Evolutionary conservation across 1,284 basidiomycete species (phyloP), one percentile per base, ranked within the genome.

Genomic region (Inonotus hispidus): DNA sequence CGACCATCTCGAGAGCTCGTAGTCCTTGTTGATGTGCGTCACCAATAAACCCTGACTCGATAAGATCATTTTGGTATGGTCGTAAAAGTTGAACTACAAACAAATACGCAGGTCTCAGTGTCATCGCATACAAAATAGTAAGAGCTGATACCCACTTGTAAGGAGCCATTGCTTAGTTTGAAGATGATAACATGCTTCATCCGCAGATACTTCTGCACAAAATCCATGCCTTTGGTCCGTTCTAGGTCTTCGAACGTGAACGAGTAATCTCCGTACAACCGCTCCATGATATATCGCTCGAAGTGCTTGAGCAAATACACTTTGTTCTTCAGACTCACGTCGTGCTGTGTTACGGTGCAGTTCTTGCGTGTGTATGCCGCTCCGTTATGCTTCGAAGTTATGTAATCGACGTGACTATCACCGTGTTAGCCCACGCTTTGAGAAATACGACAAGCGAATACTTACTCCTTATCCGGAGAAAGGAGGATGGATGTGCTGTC

Each of bases 181-280:
- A 99, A 99, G 37, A 98, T 88, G 65, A 98, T 96, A 53, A 97
- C 93, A 68, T 95, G 88, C 75, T 95, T 95, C 89, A 95, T 95
- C 63, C 96, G 82, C 66, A 98, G 83, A 75, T 97, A 98, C 75
- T 93, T 93, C 74, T 94, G 90, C 46, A 98, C 90, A 76, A 96
- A 98, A 66, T 91, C 87, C 91, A 98, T 93, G 19, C 93, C 94
- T 65, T 82, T 85, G 43, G 80, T 83, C 39, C 87, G 75, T 2
- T 80, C 77, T 32, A 73, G 60, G 69, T 97, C 93, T 65, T 86
- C 80, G 68, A 81, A 96, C 13, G 87, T 88, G 72, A 91, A 96
- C 2, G 85, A 81, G 66, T 92, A 88, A 58, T 93, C 85, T 58
- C 89, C 87, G 66, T 89, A 90, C 23, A 98, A 77, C 55, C 87